Base-by-base conservation (phyloP, 139 green algal species). In the Chlamydomonas incerta region DNA sequence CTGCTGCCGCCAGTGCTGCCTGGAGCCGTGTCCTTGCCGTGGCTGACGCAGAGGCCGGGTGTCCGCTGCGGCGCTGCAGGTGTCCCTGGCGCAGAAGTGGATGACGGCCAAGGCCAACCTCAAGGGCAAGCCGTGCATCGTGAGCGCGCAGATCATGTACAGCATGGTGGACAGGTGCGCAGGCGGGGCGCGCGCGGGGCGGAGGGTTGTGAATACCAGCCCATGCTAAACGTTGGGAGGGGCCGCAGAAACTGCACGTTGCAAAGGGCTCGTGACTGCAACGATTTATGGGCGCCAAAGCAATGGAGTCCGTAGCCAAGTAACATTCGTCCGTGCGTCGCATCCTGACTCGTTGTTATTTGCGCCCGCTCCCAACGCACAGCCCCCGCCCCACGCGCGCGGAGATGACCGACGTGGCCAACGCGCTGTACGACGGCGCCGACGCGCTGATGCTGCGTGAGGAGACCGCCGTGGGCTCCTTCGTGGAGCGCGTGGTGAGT, bases 361-460 rank as follows among this genome's bases (percentile, higher is more conserved):
- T n/a, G n/a, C n/a, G n/a, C n/a, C n/a, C 20, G 28, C 21, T 31
- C 46, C 46, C 71, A 35, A 6, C 33, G 3, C 76, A 26, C 57
- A 92, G 88, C 82, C 89, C 90, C 17, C 85, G 88, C 5, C 92
- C 90, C 70, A 94, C 90, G 20, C 90, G 95, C n/a, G 94, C 95
- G 0, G 95, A 97, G 87, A 93, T 96, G 17, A 97, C 95, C 0
- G 95, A 97, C 72, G 91, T 97, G 20, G 94, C 95, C 50, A 97
- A 97, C 80, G 93, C 95, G 8, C 94, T 92, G 81, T 92, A 94
- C 55, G 92, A 95, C 68, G 91, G 91, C 34, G 87, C 87, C 10
- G 91, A 94, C 67, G 88, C 80, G n/a, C 83, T 95, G n/a, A 82
- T 95, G 82, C 90, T 95, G 29, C 81, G 84, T 55, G 83, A 80